Percentiles rank a stretch among this genome's conserved stretches.
These are phyloP conservation scores for Barnettozyma sp. DNA, from an alignment of 805 yeast genomes.

Conservation along the genomic window DNA sequence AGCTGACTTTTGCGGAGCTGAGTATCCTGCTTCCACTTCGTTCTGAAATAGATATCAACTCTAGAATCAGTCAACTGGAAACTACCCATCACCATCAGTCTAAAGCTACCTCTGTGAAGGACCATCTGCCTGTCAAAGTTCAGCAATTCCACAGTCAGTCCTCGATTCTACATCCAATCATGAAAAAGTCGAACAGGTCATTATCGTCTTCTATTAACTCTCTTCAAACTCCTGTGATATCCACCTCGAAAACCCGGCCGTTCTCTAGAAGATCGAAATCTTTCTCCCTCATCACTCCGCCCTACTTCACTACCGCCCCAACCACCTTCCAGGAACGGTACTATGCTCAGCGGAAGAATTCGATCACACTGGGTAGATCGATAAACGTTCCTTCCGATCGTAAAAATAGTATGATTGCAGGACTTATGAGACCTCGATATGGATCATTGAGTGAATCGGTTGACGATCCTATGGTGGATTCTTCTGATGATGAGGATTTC, in stretches of 20 bases:
- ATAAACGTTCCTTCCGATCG: slow-evolving; percentile 6
- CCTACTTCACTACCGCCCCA: slow-evolving; percentile 14
- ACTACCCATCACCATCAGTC: too few species aligned
- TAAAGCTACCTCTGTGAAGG: not conserved
- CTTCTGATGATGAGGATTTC: slow-evolving; percentile 9
- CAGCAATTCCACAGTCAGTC: slow-evolving; percentile 5
- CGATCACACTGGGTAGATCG: slow-evolving; percentile 6
- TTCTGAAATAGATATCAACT: slow-evolving; percentile 67
- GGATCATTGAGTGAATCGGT: slow-evolving; percentile 12
- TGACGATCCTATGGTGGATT: slow-evolving; percentile 8
- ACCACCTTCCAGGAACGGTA: slow-evolving; percentile 12
- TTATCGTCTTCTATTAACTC: slow-evolving; percentile 4
- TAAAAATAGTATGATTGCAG: slow-evolving; percentile 6
- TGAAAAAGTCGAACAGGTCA: slow-evolving; percentile 7
- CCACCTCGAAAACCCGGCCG: slow-evolving; percentile 7
- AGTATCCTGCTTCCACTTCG: slow-evolving; percentile 65
- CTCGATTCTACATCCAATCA: too few species aligned
- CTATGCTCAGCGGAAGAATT: slow-evolving; percentile 12
- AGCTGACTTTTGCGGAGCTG: slow-evolving; percentile 64
- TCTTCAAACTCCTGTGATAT: not conserved
- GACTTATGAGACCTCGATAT: slow-evolving; percentile 11
- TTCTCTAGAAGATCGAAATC: slow-evolving; percentile 15
- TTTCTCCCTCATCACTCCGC: slow-evolving; percentile 9
- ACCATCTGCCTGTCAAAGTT: not conserved
- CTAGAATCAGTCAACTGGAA: slow-evolving; percentile 46